These are phyloP conservation scores for Ophiostoma sp. DNA, from an alignment of 2,329 filamentous ascomycete species.

Conservation along the genomic window DNA sequence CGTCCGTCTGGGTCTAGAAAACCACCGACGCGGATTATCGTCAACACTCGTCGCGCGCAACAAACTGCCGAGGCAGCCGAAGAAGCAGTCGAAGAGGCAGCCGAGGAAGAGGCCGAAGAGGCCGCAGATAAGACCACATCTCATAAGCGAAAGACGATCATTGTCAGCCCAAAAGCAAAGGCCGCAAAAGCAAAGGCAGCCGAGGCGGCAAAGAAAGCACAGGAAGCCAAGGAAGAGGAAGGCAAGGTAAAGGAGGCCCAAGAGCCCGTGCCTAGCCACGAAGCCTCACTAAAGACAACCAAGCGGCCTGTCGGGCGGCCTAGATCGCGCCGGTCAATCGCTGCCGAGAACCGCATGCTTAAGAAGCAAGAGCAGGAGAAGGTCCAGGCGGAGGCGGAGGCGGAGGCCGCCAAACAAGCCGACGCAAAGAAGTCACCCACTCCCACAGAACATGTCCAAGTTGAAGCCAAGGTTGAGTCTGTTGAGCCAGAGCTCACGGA, in stretches of 20 bases:
- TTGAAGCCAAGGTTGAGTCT: not conserved
- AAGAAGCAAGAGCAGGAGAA: constrained; percentile 21
- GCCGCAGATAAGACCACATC: not conserved
- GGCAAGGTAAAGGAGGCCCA: not conserved
- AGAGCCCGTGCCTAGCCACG: not conserved
- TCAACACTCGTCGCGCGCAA: constrained; percentile 25
- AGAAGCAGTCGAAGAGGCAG: not conserved
- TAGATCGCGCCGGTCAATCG: constrained; percentile 21
- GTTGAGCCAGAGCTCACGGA: not conserved
- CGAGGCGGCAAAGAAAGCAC: not conserved
- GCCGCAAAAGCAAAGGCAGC: not conserved
- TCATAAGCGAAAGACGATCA: constrained; percentile 15
- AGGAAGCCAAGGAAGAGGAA: not conserved
- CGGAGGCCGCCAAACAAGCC: not conserved
- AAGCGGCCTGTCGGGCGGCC: constrained; percentile 25
- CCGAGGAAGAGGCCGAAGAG: not conserved
- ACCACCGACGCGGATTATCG: constrained; percentile 27
- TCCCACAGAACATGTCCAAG: not conserved
- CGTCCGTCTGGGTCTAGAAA: constrained; percentile 32
- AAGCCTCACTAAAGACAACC: not conserved
- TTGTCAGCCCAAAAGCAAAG: constrained; percentile 16
- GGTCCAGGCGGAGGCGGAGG: not conserved
- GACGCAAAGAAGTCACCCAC: not conserved
- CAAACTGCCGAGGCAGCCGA: constrained; percentile 27
- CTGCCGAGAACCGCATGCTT: constrained; percentile 23